A percentile compares a stretch with the other conserved stretches of the same genome.
phyloP scores from a whole-genome alignment of 208 protist species.

The Blechomonas ayalai region DNA sequence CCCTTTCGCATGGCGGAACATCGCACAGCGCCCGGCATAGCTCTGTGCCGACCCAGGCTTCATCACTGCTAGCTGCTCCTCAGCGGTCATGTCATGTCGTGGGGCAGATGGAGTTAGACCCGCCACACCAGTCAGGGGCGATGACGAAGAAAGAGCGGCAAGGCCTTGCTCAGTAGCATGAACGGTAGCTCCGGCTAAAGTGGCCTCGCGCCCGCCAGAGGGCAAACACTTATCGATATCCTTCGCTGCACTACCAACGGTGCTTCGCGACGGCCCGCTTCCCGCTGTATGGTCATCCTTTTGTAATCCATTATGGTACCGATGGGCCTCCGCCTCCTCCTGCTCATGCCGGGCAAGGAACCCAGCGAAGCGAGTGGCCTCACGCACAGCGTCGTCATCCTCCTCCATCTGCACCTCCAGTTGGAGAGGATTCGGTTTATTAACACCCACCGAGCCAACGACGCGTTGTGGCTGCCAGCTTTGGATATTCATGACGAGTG shows the following conservation, averaged over 20 bases:
- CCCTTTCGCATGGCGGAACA: conserved; percentile 49
- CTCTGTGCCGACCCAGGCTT: conserved; percentile 38
- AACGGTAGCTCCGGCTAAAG: too few relatives aligned
- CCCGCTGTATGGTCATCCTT: too few relatives aligned
- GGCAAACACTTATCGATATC: too few relatives aligned
- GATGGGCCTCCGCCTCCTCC: neutral
- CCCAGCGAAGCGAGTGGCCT: conserved; percentile 54
- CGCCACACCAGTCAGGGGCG: too few relatives aligned
- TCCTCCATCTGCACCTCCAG: conserved; percentile 39
- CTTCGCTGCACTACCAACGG: too few relatives aligned
- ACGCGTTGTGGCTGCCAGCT: too few relatives aligned
- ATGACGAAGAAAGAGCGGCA: too few relatives aligned
- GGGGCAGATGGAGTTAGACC: too few relatives aligned
- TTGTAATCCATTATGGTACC: neutral
- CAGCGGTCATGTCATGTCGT: conserved; percentile 19
- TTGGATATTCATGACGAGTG: neutral
- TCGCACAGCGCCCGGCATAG: conserved; percentile 50
- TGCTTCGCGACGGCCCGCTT: too few relatives aligned
- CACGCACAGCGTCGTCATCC: conserved; percentile 49
- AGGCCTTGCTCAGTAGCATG: too few relatives aligned
- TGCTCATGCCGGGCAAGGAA: conserved; percentile 9
- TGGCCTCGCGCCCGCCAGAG: too few relatives aligned
- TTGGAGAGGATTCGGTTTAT: neutral
- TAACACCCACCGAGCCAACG: too few relatives aligned
- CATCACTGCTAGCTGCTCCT: conserved; percentile 68